Evolutionary conservation across 2,329 filamentous ascomycete genomes (phyloP), one percentile per base, ranked within the genome.

Genomic region (Gnomoniopsis sp.): DNA sequence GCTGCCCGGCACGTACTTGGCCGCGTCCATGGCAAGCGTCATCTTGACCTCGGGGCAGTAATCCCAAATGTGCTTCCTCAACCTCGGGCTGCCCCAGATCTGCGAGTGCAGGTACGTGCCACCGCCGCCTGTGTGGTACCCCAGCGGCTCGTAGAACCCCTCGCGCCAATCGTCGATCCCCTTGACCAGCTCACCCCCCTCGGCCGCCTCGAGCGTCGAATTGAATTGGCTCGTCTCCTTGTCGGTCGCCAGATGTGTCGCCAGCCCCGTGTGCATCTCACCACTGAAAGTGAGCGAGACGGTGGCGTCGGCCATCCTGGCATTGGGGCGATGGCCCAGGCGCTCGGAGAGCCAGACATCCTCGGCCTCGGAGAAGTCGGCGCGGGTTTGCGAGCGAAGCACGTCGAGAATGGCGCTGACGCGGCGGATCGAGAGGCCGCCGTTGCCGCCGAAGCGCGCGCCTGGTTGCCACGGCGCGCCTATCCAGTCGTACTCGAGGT

Each of bases 271-370:
- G 52, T 62, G 55, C 61, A 61, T 62, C 55, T 62, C 61, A 30
- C 61, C 61, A 52, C 58, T 61, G 49, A 62, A 62, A 43, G 61
- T 62, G 30, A 62, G 58, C 51, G 61, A 57, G 33, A 62, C 55
- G 19, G 64, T 66, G 64, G 68, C 69, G 10, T 72, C 65, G 1
- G 81, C 78, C 22, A 84, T 76, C 58, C 74, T 78, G 10, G 77
- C 77, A 21, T 76, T 78, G 1, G 79, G 78, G 30, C 82, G 67
- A 36, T 76, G 66, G 53, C 74, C 75, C 26, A 84, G 66, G 2
- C 81, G 75, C 61, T 75, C 74, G 14, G 77, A 76, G 59, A 83
- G 80, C 82, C 82, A 85, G 59, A 81, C 75, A 57, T 84, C 82
- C 66, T 85, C 82, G 43, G 81, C 72, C 41, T 78, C 73, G 12